A percentile compares a stretch with the other conserved stretches of the same genome.
These are phyloP conservation scores for Scheffersomyces lignicola DNA, from an alignment of 1,139 yeast genomes.

Conservation along the genomic window DNA sequence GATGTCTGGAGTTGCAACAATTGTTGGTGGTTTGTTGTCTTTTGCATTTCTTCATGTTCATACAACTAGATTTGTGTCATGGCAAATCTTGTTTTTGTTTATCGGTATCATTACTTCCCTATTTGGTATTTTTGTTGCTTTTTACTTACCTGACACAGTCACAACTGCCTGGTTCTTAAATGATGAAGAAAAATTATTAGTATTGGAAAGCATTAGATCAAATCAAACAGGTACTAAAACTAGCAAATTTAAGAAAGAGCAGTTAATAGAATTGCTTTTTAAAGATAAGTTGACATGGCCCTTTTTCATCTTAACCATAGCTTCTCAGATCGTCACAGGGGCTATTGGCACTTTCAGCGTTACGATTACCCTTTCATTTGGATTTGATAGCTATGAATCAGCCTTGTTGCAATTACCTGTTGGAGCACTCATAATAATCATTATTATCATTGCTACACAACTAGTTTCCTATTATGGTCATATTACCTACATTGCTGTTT, in stretches of 20 bases:
- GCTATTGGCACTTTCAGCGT: constrained; percentile 42
- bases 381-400: constrained; percentile 30
- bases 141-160: constrained; percentile 35
- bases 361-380: constrained; percentile 38
- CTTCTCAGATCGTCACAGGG: constrained; percentile 42
- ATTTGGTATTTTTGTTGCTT: constrained; percentile 29
- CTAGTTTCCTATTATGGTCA: constrained; percentile 27
- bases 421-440: constrained; percentile 36
- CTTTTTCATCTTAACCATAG: constrained; percentile 31
- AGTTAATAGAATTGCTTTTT: constrained; percentile 31
- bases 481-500: constrained; percentile 24
- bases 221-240: constrained; percentile 36
- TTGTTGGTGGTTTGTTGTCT: constrained; percentile 41
- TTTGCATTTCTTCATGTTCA: constrained; percentile 44
- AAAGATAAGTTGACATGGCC: constrained; percentile 40
- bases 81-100: constrained; percentile 41
- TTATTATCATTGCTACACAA: constrained; percentile 32
- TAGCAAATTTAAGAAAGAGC: constrained; percentile 25
- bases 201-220: constrained; percentile 28
- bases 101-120: constrained; percentile 37
- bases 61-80: constrained; percentile 23
- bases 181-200: constrained; percentile 25
- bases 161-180: constrained; percentile 28
- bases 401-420: constrained; percentile 44
- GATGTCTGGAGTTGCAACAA: constrained; percentile 42